Base-by-base conservation (phyloP, 78 protist species). In the Protostelium mycophagum region DNA sequence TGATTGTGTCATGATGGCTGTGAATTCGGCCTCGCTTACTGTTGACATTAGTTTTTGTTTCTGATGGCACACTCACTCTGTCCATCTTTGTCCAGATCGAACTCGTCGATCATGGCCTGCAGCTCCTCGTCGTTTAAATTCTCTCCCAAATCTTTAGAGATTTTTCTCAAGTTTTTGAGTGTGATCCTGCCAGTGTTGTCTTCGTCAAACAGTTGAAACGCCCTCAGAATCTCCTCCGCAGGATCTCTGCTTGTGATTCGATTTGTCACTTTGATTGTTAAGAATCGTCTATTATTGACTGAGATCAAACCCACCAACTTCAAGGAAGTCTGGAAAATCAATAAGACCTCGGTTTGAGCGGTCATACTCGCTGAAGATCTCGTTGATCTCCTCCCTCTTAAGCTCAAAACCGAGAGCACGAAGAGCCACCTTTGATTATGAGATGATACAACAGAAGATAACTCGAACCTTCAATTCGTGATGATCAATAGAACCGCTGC, bases 401-500 rank as follows among this genome's bases (percentile, higher is more conserved):
- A 90, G 91, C 51, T 97, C 97, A 86, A 97, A 95, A 73, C 98
- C 98, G 29, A 97, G 93, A 0, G 98, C 98, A 0, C 97, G 91
- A 97, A 97, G 88, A 0, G 98, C 97, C 5, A 95, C 98, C 95
- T 95, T n/a, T n/a, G n/a, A n/a, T n/a, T n/a, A n/a, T n/a, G n/a
- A n/a, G n/a, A n/a, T n/a, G n/a, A n/a, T n/a, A n/a, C n/a, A n/a
- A n/a, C n/a, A n/a, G n/a, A n/a, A n/a, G n/a, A n/a, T n/a, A n/a
- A n/a, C n/a, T n/a, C n/a, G n/a, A n/a, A 34, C 35, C 88, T 90
- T 90, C 36, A 93, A 86, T 28, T 73, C 92, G 34, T 96, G 98
- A 93, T 99, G 98, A 89, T 98, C 97, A 93, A 97, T 97, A 88
- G 96, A 87, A 87, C 99, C 98, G 86, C 93, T 96, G 84, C 98